Conservation (phyloP, 805 yeast species). For the Maudiozyma turicensis region DNA sequence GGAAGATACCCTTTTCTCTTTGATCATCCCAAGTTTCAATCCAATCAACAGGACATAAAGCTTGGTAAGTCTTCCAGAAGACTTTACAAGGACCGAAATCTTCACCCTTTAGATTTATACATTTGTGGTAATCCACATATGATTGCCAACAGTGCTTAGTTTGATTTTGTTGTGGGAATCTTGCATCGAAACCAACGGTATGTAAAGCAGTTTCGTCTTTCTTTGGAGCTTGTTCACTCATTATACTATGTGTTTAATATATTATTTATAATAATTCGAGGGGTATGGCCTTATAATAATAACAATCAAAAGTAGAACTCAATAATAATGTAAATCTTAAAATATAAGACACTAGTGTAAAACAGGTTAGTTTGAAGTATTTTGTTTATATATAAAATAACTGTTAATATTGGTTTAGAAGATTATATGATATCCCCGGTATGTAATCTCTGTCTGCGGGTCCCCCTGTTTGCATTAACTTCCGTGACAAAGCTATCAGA, state of each 20-base stretch:
- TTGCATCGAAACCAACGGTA: constrained; percentile 75
- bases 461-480: no score
- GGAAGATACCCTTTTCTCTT: constrained; percentile 54
- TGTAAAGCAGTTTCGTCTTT: constrained; percentile 36
- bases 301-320: not conserved
- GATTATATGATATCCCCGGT: no score
- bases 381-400: no score
- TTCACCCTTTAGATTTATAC: constrained; percentile 94
- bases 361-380: no score
- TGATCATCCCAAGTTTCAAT: constrained; percentile 82
- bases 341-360: no score
- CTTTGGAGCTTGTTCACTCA: constrained; percentile 8
- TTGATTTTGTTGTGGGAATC: constrained; percentile 96
- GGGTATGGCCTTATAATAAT: not conserved
- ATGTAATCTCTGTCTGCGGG: no score
- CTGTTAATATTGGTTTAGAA: no score
- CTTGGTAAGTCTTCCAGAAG: constrained; percentile 81
- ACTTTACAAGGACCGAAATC: constrained; percentile 96
- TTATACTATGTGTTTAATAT: not conserved
- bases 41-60: constrained; percentile 82
- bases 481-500: no score
- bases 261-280: not conserved
- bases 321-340: no score
- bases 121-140: constrained; percentile 95
- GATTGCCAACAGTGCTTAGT: constrained; percentile 98